Percentiles rank a stretch among this genome's conserved stretches.
phyloP scores from a whole-genome alignment of 257 asterid species.

The Solanum pinnatisectum region DNA sequence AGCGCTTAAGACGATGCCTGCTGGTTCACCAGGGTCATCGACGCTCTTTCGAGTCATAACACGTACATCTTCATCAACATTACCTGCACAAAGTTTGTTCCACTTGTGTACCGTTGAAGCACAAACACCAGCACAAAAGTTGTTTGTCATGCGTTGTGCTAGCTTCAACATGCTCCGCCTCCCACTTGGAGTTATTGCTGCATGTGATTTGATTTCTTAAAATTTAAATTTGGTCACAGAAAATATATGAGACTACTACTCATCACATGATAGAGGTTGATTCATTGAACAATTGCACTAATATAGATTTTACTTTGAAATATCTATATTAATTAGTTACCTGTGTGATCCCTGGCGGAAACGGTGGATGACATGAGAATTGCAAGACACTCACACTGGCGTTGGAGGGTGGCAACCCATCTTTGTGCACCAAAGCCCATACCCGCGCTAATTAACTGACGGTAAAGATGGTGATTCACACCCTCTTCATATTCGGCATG shows the following conservation, averaged over 20 bases:
- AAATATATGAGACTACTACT: not conserved
- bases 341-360: conserved; percentile 38
- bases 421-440: conserved; percentile 88
- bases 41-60: conserved; percentile 84
- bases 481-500: conserved; percentile 85
- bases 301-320: not conserved
- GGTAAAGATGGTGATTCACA: conserved; percentile 60
- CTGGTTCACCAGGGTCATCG: conserved; percentile 87
- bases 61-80: conserved; percentile 73
- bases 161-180: conserved; percentile 85
- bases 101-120: conserved; percentile 88
- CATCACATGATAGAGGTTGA: not conserved
- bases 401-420: conserved; percentile 84
- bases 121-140: conserved; percentile 85
- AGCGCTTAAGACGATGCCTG: conserved; percentile 79
- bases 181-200: conserved; percentile 70
- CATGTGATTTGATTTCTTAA: not conserved
- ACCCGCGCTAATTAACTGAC: conserved; percentile 49
- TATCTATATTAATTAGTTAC: conserved; percentile 11
- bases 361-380: conserved; percentile 64
- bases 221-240: not conserved
- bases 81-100: conserved; percentile 60
- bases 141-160: conserved; percentile 92
- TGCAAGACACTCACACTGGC: conserved; percentile 86
- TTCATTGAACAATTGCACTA: not conserved